Evolutionary conservation across 768 basidiomycete genomes (phyloP).

Genomic region (Lenzites betulinus): DNA sequence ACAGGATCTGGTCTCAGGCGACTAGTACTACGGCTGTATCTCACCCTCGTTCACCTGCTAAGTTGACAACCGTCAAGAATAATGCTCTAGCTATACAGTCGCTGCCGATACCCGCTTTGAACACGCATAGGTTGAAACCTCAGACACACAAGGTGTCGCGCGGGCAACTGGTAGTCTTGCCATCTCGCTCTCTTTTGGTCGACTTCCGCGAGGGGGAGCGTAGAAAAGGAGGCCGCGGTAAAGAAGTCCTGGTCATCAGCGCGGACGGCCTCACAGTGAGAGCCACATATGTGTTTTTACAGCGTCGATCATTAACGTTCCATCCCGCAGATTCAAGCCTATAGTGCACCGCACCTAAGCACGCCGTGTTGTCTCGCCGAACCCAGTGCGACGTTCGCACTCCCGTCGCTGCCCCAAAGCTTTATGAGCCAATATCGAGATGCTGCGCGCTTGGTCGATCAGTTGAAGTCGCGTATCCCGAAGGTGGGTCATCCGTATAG

Average conservation of each 20-base stretch:
- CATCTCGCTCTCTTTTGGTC: constrained; percentile 50
- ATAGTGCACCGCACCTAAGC: constrained; percentile 51
- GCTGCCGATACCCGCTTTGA: constrained; percentile 23
- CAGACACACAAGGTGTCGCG: constrained; percentile 49
- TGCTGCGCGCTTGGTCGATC: constrained; percentile 44
- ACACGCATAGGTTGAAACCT: constrained; percentile 31
- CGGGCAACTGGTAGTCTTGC: constrained; percentile 52
- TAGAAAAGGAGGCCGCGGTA: constrained; percentile 45
- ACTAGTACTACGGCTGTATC: constrained; percentile 12
- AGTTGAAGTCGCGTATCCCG: constrained; percentile 55
- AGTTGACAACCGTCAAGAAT: neutral
- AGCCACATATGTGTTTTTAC: neutral
- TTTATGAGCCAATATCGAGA: constrained; percentile 52
- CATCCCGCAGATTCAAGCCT: constrained; percentile 43
- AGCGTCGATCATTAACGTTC: neutral
- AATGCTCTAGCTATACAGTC: neutral
- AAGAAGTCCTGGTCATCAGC: constrained; percentile 48
- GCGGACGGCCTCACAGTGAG: constrained; percentile 42
- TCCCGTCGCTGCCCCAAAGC: constrained; percentile 40
- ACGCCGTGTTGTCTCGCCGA: constrained; percentile 51
- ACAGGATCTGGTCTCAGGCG: constrained; percentile 9
- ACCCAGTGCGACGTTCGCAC: constrained; percentile 37
- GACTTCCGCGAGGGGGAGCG: constrained; percentile 60
- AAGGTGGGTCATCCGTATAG: constrained; percentile 37
- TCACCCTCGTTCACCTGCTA: neutral